A percentile compares a stretch with the other conserved stretches of the same genome.
These are phyloP conservation scores for Rubus parviflorus DNA, from an alignment of 306 rosid species.

Conservation along the genomic window DNA sequence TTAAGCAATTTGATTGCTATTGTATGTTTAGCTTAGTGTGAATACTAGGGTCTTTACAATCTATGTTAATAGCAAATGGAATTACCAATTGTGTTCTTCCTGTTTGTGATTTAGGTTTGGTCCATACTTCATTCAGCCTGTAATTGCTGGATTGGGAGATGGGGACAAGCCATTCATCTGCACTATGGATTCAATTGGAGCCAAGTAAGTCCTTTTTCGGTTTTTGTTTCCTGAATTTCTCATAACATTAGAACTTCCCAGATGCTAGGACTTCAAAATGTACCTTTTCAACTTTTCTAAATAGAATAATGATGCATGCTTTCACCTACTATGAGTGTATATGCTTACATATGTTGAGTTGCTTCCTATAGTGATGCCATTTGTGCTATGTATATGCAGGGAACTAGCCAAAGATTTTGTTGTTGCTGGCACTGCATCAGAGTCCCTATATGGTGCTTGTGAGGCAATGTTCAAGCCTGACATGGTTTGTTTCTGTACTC, in stretches of 20 bases:
- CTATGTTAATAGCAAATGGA: neutral
- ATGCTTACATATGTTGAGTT: neutral
- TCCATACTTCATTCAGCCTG: conserved; percentile 95
- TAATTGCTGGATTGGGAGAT: conserved; percentile 91
- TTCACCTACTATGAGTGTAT: neutral
- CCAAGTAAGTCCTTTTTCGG: conserved; percentile 62
- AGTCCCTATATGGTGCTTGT: conserved; percentile 98
- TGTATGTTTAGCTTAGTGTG: neutral
- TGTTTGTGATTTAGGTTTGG: conserved; percentile 61
- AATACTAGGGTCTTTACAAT: neutral
- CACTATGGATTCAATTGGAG: conserved; percentile 95
- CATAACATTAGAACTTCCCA: neutral
- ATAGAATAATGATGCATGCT: neutral
- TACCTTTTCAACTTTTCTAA: neutral
- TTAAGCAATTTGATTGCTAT: neutral
- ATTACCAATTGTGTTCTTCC: neutral
- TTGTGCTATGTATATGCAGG: conserved; percentile 46
- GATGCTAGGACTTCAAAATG: neutral
- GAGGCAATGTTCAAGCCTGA: conserved; percentile 95
- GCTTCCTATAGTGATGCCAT: neutral
- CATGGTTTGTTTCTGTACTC: conserved; percentile 58
- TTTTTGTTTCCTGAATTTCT: neutral
- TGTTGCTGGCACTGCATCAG: conserved; percentile 96
- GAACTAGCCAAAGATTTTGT: conserved; percentile 98
- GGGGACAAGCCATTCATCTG: conserved; percentile 91